These are phyloP conservation scores for Cladosporium austrohemisphaericum DNA, from an alignment of 2,329 filamentous ascomycete genomes.

Conservation along the genomic window DNA sequence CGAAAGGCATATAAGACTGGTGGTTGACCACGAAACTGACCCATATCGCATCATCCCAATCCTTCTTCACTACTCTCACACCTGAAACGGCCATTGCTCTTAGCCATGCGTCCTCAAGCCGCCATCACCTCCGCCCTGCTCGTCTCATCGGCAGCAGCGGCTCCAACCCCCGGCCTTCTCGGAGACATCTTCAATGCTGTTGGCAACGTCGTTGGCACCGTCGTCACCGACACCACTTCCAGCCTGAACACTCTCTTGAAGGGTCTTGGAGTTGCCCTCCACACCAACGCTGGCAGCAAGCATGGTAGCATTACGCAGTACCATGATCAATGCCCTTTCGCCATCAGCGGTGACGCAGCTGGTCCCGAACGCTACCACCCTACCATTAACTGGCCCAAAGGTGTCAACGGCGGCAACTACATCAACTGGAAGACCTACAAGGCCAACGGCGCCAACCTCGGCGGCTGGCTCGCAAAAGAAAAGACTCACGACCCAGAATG, in stretches of 20 bases:
- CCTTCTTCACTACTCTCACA: not conserved
- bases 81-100: not conserved
- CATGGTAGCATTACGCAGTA: conserved; percentile 2
- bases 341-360: not conserved
- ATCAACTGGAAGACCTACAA: conserved; percentile 24
- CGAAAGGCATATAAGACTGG: not conserved
- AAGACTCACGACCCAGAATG: conserved; percentile 27
- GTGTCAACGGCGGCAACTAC: conserved; percentile 16
- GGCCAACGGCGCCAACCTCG: conserved; percentile 28
- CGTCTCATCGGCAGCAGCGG: conserved; percentile 3
- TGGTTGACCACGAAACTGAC: not conserved
- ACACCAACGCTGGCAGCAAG: conserved; percentile 6
- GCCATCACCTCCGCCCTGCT: conserved; percentile 7
- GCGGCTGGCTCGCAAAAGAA: conserved; percentile 36
- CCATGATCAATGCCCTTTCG: conserved; percentile 6
- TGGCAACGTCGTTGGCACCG: not conserved
- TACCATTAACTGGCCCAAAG: conserved; percentile 8
- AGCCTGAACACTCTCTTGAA: conserved; percentile 7
- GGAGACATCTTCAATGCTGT: not conserved
- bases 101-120: conserved; percentile 5
- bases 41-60: not conserved
- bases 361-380: not conserved
- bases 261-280: not conserved
- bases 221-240: not conserved
- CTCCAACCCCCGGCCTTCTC: conserved; percentile 3